Evolutionary conservation across 305 asterid species (phyloP), one percentile per base, ranked within the genome.

Genomic region (Fraxinus ornus): DNA sequence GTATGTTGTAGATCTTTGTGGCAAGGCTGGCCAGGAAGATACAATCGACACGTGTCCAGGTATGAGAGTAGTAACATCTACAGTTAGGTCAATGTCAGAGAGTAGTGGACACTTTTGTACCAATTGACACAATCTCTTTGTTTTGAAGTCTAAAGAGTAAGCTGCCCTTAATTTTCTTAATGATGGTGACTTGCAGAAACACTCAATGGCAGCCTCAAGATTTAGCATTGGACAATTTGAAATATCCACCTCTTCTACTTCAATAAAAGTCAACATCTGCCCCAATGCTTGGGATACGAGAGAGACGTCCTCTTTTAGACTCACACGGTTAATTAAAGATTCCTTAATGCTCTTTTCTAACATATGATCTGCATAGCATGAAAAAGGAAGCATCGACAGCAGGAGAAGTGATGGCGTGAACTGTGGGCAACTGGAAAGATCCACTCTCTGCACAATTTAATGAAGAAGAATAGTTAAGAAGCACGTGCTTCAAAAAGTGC

Each of bases 401-500:
- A 94, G 90, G 80, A 94, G 91, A 85, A 91, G 60, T 55, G 82
- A 81, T 19, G 87, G 81, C 19, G 89, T 90, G 49, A 92, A 84
- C 86, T 93, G 97, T 7, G 96, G 97, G 91, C 94, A 92, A 82
- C 94, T 87, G 17, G 98, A 92, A 80, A 94, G 88, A 83, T 95
- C 99, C 89, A 94, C 78, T 85, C 86, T 91, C 97, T 95, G 95
- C 87, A 85, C 55, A 80, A 82, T 80, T 77, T 81, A 74, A 84
- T 47, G 71, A 71, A 77, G 52, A 80, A 66, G 82, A 41, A 80
- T 84, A 75, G 83, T 85, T 47, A 83, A 77, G 76, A 83, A 39
- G 74, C 71, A 55, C 76, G 57, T 62, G 66, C 64, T 33, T 79
- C 77, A 60, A 13, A 49, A 74, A 44, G 41, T 36, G 28, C n/a